Base-by-base conservation (phyloP, 2,329 filamentous ascomycete genomes). In the Aaosphaeria pasadenensis region DNA sequence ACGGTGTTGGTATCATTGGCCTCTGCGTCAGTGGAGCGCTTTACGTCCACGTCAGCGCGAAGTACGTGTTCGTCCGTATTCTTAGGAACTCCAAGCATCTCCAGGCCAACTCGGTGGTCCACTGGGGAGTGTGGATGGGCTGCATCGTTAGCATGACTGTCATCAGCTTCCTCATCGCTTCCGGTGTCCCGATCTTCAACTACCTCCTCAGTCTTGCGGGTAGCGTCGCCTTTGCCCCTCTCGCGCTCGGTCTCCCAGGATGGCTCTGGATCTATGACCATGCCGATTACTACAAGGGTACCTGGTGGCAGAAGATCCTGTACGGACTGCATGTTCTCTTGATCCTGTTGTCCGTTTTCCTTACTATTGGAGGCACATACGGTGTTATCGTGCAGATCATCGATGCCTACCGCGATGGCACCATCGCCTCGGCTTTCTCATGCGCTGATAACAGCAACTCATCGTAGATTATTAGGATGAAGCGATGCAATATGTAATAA, bases 1-100 rank as follows among this genome's bases (percentile, higher is more conserved):
- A 85, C 55, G 83, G 82, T 3, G 71, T 86, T 40, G 83, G 75
- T 53, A 61, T 86, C 6, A 69, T 77, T 4, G 80, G 80, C 1
- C 70, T 85, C 4, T 66, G 80, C 30, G 76, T 84, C 38, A 75
- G 73, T 44, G 73, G 70, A 1, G 71, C 70, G 39, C 55, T 78
- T 1, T 78, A 77, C 53, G 58, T 76, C 11, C 77, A 81, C 58
- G 70, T 80, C 7, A 75, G 74, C 1, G 74, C 78, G 1, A 83
- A 82, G 56, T 81, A 81, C 55, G 62, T 80, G 43, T 82, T 82
- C 56, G 79, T 83, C 11, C 75, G 79, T 4, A 72, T 81, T 17
- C 66, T 83, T 11, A 72, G 79, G 13, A 70, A 77, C 50, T 77
- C 77, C 1, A 58, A 51, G 3, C 79, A 82, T 56, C 65, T 82